These are phyloP conservation scores for Colletotrichum tropicicola DNA, from an alignment of 2,329 filamentous ascomycete genomes.

Conservation along the genomic window DNA sequence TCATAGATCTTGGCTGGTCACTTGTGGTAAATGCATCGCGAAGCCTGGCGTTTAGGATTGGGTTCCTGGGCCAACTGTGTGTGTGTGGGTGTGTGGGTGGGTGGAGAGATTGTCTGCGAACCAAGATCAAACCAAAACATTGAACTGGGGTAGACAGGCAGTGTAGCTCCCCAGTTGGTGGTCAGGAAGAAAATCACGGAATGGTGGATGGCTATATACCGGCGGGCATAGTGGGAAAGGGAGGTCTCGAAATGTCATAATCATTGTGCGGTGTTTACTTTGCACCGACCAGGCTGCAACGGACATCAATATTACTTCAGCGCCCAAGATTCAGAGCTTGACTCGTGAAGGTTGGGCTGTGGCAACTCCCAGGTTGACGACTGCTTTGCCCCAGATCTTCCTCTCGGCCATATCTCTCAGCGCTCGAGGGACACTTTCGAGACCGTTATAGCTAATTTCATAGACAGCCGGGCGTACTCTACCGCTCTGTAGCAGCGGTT, in stretches of 20 bases:
- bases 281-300: background rate
- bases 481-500: slow-evolving; percentile 54
- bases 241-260: slow-evolving; percentile 10
- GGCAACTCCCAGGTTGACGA: slow-evolving; percentile 51
- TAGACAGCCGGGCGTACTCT: slow-evolving; percentile 61
- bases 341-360: background rate
- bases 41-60: slow-evolving; percentile 34
- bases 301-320: background rate
- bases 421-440: slow-evolving; percentile 58
- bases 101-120: slow-evolving; percentile 1
- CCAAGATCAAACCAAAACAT: background rate
- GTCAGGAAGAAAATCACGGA: slow-evolving; percentile 16
- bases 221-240: slow-evolving; percentile 4
- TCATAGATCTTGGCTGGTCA: slow-evolving; percentile 28
- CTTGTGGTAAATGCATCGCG: slow-evolving; percentile 32
- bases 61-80: slow-evolving; percentile 1
- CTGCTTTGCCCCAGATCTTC: slow-evolving; percentile 64
- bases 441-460: slow-evolving; percentile 54
- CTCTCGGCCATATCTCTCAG: slow-evolving; percentile 58
- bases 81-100: too few species aligned
- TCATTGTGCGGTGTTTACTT: background rate
- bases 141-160: background rate
- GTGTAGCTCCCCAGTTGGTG: background rate
- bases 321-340: background rate
- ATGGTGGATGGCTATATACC: slow-evolving; percentile 25